Percentiles rank a stretch among this genome's conserved stretches.
These are phyloP conservation scores for Leucosporidium scottii DNA, from an alignment of 768 basidiomycete genomes.

Conservation along the genomic window DNA sequence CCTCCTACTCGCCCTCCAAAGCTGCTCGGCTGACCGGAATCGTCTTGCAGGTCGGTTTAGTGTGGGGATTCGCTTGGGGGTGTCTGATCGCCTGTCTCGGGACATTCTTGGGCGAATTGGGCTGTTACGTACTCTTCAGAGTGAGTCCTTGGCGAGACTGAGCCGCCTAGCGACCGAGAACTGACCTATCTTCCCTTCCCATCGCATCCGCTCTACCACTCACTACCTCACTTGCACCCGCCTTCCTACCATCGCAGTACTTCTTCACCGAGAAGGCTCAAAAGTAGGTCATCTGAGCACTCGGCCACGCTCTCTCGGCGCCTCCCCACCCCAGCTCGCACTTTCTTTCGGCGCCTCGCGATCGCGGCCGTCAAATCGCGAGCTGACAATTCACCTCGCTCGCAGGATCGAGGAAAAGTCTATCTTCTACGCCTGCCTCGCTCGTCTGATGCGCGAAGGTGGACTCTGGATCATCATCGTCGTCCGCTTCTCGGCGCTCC, in stretches of 20 bases:
- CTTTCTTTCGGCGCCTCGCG: too few species aligned
- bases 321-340: too few species aligned
- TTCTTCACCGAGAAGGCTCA: constrained; percentile 10
- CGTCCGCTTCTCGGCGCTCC: constrained; percentile 24
- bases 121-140: constrained; percentile 26
- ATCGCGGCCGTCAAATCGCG: too few species aligned
- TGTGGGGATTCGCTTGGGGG: constrained; percentile 8
- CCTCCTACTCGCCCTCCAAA: background rate
- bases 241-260: constrained; percentile 4
- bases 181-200: too few species aligned
- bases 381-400: background rate
- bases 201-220: too few species aligned
- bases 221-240: too few species aligned
- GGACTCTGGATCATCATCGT: constrained; percentile 25
- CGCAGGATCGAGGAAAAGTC: constrained; percentile 18
- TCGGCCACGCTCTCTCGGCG: too few species aligned
- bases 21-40: too few species aligned
- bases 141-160: too few species aligned
- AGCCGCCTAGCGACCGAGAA: too few species aligned
- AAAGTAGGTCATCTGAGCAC: background rate
- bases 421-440: constrained; percentile 30
- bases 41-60: too few species aligned
- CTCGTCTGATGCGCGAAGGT: constrained; percentile 27
- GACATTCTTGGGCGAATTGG: constrained; percentile 19
- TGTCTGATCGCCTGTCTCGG: constrained; percentile 6